These are phyloP conservation scores for Diplodia mutila DNA, from an alignment of 2,329 filamentous ascomycete genomes.

Conservation along the genomic window DNA sequence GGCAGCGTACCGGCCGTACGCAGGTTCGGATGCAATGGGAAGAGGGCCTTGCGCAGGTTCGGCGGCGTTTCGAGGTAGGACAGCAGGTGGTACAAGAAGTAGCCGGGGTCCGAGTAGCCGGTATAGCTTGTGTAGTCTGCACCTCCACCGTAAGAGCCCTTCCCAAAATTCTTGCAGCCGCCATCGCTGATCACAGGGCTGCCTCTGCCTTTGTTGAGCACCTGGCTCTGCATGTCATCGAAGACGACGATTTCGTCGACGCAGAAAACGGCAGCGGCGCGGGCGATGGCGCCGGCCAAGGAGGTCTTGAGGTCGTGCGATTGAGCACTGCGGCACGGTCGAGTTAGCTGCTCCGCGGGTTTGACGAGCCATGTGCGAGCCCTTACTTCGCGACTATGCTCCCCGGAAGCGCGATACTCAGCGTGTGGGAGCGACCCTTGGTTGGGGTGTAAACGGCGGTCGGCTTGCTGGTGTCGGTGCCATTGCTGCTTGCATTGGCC, in stretches of 20 bases:
- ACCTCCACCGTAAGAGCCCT: conserved; percentile 40
- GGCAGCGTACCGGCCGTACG: conserved; percentile 73
- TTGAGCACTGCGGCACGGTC: conserved; percentile 58
- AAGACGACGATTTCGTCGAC: conserved; percentile 85
- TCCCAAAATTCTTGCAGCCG: conserved; percentile 37
- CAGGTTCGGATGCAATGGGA: conserved; percentile 79
- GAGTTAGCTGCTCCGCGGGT: conserved; percentile 38
- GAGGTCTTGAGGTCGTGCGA: conserved; percentile 76
- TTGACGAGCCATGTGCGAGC: not conserved
- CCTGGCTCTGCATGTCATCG: conserved; percentile 64
- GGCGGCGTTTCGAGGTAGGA: conserved; percentile 84
- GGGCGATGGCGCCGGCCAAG: conserved; percentile 75
- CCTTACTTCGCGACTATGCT: conserved; percentile 75
- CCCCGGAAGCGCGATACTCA: conserved; percentile 77
- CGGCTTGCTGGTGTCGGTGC: conserved; percentile 65
- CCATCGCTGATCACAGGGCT: conserved; percentile 44
- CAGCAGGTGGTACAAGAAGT: conserved; percentile 79
- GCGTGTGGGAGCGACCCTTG: conserved; percentile 69
- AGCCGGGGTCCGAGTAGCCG: conserved; percentile 63
- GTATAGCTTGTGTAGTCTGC: conserved; percentile 44
- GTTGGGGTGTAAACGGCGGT: conserved; percentile 69
- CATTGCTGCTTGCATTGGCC: conserved; percentile 17
- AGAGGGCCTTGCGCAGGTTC: conserved; percentile 75
- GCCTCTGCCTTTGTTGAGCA: conserved; percentile 26
- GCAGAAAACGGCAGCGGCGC: conserved; percentile 79